Evolutionary conservation across 2,329 filamentous ascomycete species (phyloP).

Genomic region (Cercospora sp.): DNA sequence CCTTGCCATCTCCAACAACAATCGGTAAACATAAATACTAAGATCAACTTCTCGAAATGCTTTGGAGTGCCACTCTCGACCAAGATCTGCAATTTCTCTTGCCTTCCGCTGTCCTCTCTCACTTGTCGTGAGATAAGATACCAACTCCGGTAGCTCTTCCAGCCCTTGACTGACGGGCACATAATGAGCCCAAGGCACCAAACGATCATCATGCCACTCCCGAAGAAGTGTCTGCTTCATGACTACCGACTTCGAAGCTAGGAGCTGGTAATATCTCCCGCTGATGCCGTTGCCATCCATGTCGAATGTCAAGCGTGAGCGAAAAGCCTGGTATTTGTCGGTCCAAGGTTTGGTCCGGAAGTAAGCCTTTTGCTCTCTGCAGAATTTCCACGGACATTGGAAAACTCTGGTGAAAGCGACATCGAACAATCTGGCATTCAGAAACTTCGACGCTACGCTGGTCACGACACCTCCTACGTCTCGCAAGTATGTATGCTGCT

Average conservation of each 20-base stretch:
- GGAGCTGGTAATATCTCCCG: slow-evolving; percentile 54
- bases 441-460: neutral
- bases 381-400: slow-evolving; percentile 43
- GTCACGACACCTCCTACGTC: slow-evolving; percentile 27
- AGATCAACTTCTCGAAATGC: slow-evolving; percentile 15
- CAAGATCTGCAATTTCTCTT: slow-evolving; percentile 19
- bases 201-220: slow-evolving; percentile 61
- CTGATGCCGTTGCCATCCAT: slow-evolving; percentile 59
- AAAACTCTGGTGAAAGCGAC: slow-evolving; percentile 50
- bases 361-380: neutral
- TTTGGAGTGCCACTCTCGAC: slow-evolving; percentile 19
- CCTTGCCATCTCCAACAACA: slow-evolving; percentile 21
- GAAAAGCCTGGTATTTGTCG: slow-evolving; percentile 7
- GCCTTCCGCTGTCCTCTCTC: slow-evolving; percentile 21
- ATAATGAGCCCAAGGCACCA: slow-evolving; percentile 60
- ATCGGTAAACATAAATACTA: slow-evolving; percentile 19
- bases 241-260: slow-evolving; percentile 50
- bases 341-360: slow-evolving; percentile 8
- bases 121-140: slow-evolving; percentile 47
- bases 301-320: slow-evolving; percentile 42
- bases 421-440: slow-evolving; percentile 38
- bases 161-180: slow-evolving; percentile 54
- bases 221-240: slow-evolving; percentile 56
- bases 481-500: neutral
- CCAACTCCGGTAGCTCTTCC: slow-evolving; percentile 55